Evolutionary conservation across 345 rosid species (phyloP), one percentile per base, ranked within the genome.

Genomic region (Camelina neglecta): DNA sequence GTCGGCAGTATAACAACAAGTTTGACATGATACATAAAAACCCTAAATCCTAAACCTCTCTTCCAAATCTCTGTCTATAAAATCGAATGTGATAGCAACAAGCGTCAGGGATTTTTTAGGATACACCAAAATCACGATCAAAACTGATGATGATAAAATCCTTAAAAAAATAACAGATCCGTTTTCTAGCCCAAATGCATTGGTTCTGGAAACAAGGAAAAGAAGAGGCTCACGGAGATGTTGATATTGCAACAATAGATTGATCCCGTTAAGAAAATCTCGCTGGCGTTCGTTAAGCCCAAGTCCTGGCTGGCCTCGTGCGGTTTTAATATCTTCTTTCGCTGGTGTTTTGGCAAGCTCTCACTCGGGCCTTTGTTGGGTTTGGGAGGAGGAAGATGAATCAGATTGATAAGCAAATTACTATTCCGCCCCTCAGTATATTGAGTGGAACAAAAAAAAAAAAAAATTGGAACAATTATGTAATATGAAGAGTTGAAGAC

Each of bases 1-100:
- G 69, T 38, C 47, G 16, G 15, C 45, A 16, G 44, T 59, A 59
- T 50, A 71, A 21, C 60, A 71, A 48, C 60, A 71, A 48, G 53
- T 33, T 71, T 60, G 75, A 38, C 67, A 71, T 71, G 67, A 71
- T 60, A 12, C 16, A 33, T 23, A 60, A 44, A 57, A 44, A 57
- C 44, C 42, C 51, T 3, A 51, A 53, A 21, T 8, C 60, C 51
- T 9, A 39, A 39, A 11, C 39, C 11, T 56, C 20, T 26, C 60
- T 56, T 26, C 60, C 18, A 56, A 56, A 26, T 29, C 60, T 41
- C 38, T 7, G 13, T 7, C 44, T 10, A 3, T 11, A 41, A 41
- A 41, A 41, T 41, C 13, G 41, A 57, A 57, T 10, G 21, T 4
- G 61, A 57, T 0, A 58, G 63, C 12, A 35, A 59, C 44, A 59